These are phyloP conservation scores for Botrytis deweyae DNA, from an alignment of 2,329 filamentous ascomycete genomes.

Conservation along the genomic window DNA sequence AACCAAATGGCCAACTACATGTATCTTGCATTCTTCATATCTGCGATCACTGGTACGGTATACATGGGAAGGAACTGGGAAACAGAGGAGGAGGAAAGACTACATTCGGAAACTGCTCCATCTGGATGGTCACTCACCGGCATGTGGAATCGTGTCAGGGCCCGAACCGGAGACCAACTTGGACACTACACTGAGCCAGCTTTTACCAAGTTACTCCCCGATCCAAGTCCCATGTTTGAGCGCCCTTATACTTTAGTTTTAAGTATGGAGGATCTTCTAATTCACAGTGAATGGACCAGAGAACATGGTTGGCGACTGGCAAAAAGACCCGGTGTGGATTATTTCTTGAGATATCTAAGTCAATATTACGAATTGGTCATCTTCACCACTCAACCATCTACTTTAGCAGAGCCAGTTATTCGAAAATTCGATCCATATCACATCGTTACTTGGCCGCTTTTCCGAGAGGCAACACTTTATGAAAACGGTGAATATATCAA, in stretches of 20 bases:
- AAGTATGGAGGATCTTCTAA: conserved; percentile 87
- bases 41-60: conserved; percentile 51
- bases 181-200: conserved; percentile 96
- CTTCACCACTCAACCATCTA: conserved; percentile 85
- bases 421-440: conserved; percentile 93
- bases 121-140: conserved; percentile 73
- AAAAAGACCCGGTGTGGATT: conserved; percentile 92
- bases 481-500: conserved; percentile 96
- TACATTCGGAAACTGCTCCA: conserved; percentile 65
- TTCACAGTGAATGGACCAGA: conserved; percentile 92
- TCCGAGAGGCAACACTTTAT: conserved; percentile 95
- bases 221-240: conserved; percentile 73
- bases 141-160: conserved; percentile 79
- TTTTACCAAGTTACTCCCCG: conserved; percentile 88
- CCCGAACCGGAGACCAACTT: conserved; percentile 72
- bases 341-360: conserved; percentile 93
- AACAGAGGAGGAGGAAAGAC: conserved; percentile 65
- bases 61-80: conserved; percentile 92
- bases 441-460: conserved; percentile 93
- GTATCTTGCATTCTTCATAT: conserved; percentile 60
- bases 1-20: conserved; percentile 73
- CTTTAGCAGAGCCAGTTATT: conserved; percentile 81
- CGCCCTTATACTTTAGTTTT: conserved; percentile 91
- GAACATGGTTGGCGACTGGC: conserved; percentile 95
- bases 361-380: conserved; percentile 98